phyloP scores from a whole-genome alignment of 192 early-diverging fungal genomes.

The Bifiguratus adelaidae region DNA sequence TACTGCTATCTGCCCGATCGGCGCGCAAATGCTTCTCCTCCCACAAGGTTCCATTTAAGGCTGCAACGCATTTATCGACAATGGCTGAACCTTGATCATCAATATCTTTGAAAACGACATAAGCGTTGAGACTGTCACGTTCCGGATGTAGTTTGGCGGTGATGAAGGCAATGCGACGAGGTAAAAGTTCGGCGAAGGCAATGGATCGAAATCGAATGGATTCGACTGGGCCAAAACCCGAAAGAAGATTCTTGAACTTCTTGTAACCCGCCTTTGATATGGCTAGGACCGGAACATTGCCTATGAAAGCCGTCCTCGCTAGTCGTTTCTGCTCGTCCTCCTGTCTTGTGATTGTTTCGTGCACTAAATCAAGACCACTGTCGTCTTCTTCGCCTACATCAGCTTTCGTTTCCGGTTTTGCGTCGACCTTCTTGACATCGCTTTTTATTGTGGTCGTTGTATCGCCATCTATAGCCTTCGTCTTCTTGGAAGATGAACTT shows the following conservation, averaged over 20 bases:
- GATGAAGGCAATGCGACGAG: slow-evolving; percentile 77
- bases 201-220: slow-evolving; percentile 88
- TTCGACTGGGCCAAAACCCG: slow-evolving; percentile 61
- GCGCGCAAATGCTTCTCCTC: slow-evolving; percentile 83
- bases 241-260: slow-evolving; percentile 58
- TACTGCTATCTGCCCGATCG: slow-evolving; percentile 43
- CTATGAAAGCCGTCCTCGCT: slow-evolving; percentile 85
- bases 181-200: slow-evolving; percentile 52
- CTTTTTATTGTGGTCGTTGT: too few relatives aligned
- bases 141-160: slow-evolving; percentile 74
- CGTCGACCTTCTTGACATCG: too few relatives aligned
- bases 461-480: slow-evolving; percentile 10
- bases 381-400: slow-evolving; percentile 26
- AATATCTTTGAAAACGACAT: slow-evolving; percentile 67
- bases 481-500: slow-evolving; percentile 6
- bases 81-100: too few relatives aligned
- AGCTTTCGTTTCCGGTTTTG: slow-evolving; percentile 7
- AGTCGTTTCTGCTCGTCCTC: slow-evolving; percentile 38
- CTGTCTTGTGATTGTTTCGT: slow-evolving; percentile 4
- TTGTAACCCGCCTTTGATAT: slow-evolving; percentile 45
- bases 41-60: slow-evolving; percentile 78
- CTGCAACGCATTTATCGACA: slow-evolving; percentile 46
- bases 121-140: slow-evolving; percentile 81
- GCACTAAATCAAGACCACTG: slow-evolving; percentile 10
- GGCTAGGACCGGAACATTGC: slow-evolving; percentile 63